Base-by-base conservation (phyloP, 2,329 filamentous ascomycete species). In the Didymella pomorum region DNA sequence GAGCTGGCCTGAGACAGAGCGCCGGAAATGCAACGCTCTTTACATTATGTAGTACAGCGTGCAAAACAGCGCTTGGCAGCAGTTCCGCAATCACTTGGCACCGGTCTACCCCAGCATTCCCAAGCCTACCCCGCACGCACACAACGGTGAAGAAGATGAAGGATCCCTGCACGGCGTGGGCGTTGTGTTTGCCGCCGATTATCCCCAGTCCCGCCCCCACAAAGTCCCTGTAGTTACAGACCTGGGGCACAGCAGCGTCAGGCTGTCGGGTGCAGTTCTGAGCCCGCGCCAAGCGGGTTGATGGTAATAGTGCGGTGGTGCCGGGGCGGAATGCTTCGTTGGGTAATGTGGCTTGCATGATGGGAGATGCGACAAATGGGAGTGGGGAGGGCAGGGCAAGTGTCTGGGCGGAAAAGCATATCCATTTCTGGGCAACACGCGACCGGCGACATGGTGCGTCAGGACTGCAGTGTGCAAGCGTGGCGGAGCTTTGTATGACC, bases 91-190 rank as follows among this genome's bases (percentile, higher is more conserved):
- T 35, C 41, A 2, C 63, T 69, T 68, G 65, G 65, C 66, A 60
- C 16, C 35, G 35, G 31, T 45, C 37, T 29, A 46, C 51, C 51
- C 51, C 43, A 29, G 52, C 16, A 35, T 23, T 54, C 52, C 60
- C 65, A 64, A 69, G 66, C 23, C 41, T 69, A 66, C 67, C 67
- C 67, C 67, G 67, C 67, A 70, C 67, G 21, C 31, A 42, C 58
- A 41, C 53, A 53, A 53, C 41, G 51, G 50, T 45, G 56, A 58
- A 42, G 41, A 53, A 26, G 46, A 46, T 45, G 56, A 58, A 50
- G 41, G 26, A 46, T 21, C 54, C 54, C 21, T 46, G 46, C 41
- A 37, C 44, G n/a, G 14, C 18, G 35, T 33, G 46, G 20, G 9
- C 41, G 20, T 29, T n/a, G n/a, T n/a, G n/a, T n/a, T n/a, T n/a